These are phyloP conservation scores for Amphichorda felina DNA, from an alignment of 2,329 filamentous ascomycete genomes.

Conservation along the genomic window DNA sequence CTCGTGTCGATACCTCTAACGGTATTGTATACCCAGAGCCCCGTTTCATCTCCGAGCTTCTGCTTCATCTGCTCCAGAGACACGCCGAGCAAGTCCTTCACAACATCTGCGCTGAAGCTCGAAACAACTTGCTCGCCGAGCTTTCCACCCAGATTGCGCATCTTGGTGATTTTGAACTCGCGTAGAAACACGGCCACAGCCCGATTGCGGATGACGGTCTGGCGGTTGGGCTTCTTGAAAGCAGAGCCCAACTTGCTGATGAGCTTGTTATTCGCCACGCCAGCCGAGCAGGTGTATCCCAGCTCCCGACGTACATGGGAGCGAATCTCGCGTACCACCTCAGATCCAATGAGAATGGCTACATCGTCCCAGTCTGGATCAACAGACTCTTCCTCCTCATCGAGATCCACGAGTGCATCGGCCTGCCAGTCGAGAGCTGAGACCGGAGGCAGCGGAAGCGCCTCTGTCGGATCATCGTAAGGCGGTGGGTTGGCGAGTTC, in stretches of 20 bases:
- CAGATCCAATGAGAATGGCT: conserved; percentile 72
- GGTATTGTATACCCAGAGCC: conserved; percentile 72
- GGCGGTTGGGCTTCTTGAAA: conserved; percentile 85
- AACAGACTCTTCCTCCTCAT: conserved; percentile 64
- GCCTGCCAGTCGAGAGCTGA: conserved; percentile 73
- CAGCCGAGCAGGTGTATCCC: conserved; percentile 84
- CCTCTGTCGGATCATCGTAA: conserved; percentile 60
- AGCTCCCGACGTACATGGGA: conserved; percentile 55
- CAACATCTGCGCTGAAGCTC: conserved; percentile 69
- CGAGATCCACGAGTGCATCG: conserved; percentile 71
- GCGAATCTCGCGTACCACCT: conserved; percentile 73
- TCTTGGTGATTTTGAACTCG: conserved; percentile 87
- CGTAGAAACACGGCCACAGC: conserved; percentile 70
- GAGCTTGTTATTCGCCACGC: conserved; percentile 86
- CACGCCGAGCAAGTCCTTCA: conserved; percentile 63
- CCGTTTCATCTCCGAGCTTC: conserved; percentile 73
- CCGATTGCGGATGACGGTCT: conserved; percentile 85
- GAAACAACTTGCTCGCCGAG: conserved; percentile 76
- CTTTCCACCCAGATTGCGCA: conserved; percentile 90
- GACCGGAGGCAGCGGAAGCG: conserved; percentile 54
- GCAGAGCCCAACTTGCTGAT: conserved; percentile 86
- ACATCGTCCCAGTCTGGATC: conserved; percentile 97
- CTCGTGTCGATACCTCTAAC: conserved; percentile 78
- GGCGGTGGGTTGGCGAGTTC: conserved; percentile 55
- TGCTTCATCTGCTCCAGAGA: conserved; percentile 65